Conservation (phyloP, 2,329 filamentous ascomycete species). For the Botrytis deweyae region DNA sequence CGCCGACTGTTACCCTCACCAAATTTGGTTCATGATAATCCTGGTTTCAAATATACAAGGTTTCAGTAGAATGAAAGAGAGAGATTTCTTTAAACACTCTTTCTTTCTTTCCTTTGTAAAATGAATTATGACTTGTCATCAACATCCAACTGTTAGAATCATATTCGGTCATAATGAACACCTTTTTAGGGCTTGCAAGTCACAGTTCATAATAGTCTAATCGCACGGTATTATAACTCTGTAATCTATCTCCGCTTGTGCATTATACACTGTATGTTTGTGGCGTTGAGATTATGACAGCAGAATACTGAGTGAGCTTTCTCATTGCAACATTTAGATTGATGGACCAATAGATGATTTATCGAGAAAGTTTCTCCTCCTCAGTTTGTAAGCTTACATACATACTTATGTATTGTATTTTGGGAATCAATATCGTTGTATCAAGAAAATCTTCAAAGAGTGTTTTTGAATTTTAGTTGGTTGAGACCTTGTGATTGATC, state of each 20-base stretch:
- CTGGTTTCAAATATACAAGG: neutral
- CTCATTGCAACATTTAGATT: neutral
- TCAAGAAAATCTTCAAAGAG: neutral
- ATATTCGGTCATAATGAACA: neutral
- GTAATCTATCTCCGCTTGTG: neutral
- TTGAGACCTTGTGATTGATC: neutral
- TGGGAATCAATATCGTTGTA: neutral
- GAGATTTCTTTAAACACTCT: neutral
- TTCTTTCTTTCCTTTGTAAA: neutral
- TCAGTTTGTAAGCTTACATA: neutral
- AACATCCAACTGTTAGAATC: neutral
- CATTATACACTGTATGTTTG: neutral
- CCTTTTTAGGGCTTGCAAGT: neutral
- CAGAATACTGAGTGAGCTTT: neutral
- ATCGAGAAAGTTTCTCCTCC: neutral
- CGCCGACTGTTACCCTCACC: neutral
- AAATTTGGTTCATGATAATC: neutral
- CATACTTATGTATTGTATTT: neutral
- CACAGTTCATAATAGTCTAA: neutral
- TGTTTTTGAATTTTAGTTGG: neutral
- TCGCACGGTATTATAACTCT: neutral
- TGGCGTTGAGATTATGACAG: neutral
- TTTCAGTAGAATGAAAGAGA: neutral
- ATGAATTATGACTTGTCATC: neutral
- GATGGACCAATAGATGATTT: neutral